Evolutionary conservation across 805 yeast genomes (phyloP).

Genomic region (Candida sanyiensis): DNA sequence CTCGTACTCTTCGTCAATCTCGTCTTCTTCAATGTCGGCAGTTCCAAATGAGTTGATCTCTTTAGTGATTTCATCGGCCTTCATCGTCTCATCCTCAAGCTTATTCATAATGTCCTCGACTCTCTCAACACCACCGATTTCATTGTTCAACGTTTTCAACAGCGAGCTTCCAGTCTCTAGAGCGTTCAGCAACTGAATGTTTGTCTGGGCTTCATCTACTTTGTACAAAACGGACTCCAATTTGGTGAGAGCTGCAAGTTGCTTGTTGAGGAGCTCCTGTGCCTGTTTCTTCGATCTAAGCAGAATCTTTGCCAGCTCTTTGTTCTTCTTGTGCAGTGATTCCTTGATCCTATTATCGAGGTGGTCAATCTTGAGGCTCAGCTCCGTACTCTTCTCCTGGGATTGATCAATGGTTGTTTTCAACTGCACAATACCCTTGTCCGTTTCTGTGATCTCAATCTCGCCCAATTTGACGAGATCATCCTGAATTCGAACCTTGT

Average conservation of each 20-base stretch:
- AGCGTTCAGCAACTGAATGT: slow-evolving; percentile 33
- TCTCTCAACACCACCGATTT: slow-evolving; percentile 38
- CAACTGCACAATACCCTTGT: slow-evolving; percentile 29
- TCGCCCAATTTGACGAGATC: slow-evolving; percentile 20
- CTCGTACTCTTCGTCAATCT: slow-evolving; percentile 35
- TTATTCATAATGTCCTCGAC: slow-evolving; percentile 38
- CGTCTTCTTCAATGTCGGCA: slow-evolving; percentile 25
- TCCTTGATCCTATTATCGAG: slow-evolving; percentile 15
- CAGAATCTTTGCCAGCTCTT: slow-evolving; percentile 28
- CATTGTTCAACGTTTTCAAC: slow-evolving; percentile 33
- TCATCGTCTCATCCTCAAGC: slow-evolving; percentile 32
- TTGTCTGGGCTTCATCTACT: slow-evolving; percentile 39
- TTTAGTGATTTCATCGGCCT: slow-evolving; percentile 34
- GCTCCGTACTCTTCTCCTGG: slow-evolving; percentile 22
- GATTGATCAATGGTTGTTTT: slow-evolving; percentile 23
- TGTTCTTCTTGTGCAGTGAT: slow-evolving; percentile 22
- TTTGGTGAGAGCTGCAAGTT: slow-evolving; percentile 31
- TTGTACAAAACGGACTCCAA: slow-evolving; percentile 33
- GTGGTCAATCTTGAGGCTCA: slow-evolving; percentile 18
- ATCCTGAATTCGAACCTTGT: slow-evolving; percentile 13
- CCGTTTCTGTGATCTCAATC: slow-evolving; percentile 29
- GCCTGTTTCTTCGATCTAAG: slow-evolving; percentile 32
- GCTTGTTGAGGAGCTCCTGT: slow-evolving; percentile 29
- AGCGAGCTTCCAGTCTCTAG: slow-evolving; percentile 32
- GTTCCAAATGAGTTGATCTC: slow-evolving; percentile 24